phyloP scores from a whole-genome alignment of 768 basidiomycete genomes.

The Tulasnella sp. region DNA sequence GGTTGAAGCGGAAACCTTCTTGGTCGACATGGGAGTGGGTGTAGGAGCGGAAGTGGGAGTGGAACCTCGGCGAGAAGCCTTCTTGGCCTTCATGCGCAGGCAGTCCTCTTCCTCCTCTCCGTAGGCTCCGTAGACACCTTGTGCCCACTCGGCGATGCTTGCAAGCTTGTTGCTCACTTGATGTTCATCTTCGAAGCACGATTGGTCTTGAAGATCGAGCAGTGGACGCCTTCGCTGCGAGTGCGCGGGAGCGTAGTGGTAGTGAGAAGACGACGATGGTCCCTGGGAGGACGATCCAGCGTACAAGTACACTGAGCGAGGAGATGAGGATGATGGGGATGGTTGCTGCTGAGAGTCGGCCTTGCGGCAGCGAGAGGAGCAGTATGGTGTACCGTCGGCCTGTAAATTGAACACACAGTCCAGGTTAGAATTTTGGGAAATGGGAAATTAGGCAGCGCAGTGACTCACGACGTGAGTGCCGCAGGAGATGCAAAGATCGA shows the following conservation, averaged over 20 bases:
- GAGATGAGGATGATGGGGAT: neutral
- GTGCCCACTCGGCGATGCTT: constrained; percentile 25
- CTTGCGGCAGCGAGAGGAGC: constrained; percentile 17
- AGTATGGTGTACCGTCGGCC: constrained; percentile 27
- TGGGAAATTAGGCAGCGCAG: constrained; percentile 14
- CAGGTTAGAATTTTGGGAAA: constrained; percentile 17
- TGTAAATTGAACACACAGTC: neutral
- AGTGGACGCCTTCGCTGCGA: constrained; percentile 6
- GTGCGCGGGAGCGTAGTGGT: neutral
- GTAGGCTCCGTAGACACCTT: constrained; percentile 21
- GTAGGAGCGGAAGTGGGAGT: neutral
- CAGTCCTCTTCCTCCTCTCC: neutral
- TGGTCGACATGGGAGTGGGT: neutral
- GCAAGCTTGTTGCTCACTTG: constrained; percentile 14
- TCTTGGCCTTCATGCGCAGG: constrained; percentile 3
- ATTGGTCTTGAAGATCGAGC: constrained; percentile 21
- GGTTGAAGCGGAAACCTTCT: constrained; percentile 2
- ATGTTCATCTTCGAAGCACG: constrained; percentile 10
- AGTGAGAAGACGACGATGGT: constrained; percentile 11
- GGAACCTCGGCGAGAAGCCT: constrained; percentile 12
- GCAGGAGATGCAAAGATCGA: constrained; percentile 27
- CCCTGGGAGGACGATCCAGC: constrained; percentile 7
- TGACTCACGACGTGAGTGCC: constrained; percentile 25
- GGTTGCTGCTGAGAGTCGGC: constrained; percentile 4
- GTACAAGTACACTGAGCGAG: constrained; percentile 9